Percentiles rank a stretch among this genome's conserved stretches.
Evolutionary conservation across 2,329 filamentous ascomycete species (phyloP).

Genomic region (Dothiorella sarmentorum): DNA sequence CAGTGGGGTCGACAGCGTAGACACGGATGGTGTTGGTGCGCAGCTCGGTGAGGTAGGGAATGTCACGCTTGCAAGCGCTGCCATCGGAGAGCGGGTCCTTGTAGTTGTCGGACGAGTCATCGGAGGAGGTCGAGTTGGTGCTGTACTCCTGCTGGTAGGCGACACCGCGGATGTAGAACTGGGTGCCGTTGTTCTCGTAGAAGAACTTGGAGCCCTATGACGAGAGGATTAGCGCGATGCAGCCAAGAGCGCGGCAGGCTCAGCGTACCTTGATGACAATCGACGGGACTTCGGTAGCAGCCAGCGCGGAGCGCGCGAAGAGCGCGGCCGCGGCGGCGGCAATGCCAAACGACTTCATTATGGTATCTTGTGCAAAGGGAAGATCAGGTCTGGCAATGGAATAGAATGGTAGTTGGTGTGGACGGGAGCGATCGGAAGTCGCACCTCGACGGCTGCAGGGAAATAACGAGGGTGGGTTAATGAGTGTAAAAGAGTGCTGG

Average conservation of each 20-base stretch:
- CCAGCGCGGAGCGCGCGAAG: constrained; percentile 47
- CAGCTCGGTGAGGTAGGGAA: constrained; percentile 74
- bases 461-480: constrained; percentile 15
- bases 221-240: constrained; percentile 20
- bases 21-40: constrained; percentile 92
- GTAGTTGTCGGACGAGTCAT: constrained; percentile 57
- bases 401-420: not conserved
- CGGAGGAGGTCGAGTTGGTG: constrained; percentile 52
- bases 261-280: constrained; percentile 65
- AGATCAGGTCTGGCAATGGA: not conserved
- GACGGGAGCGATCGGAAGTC: constrained; percentile 15
- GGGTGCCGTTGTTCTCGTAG: constrained; percentile 73
- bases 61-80: constrained; percentile 73
- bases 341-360: constrained; percentile 54
- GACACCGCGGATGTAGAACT: constrained; percentile 80
- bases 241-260: not conserved
- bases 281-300: constrained; percentile 59
- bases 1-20: constrained; percentile 81
- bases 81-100: constrained; percentile 77
- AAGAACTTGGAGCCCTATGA: constrained; percentile 78
- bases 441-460: not conserved
- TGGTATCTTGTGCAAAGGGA: constrained; percentile 26
- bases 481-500: constrained; percentile 17
- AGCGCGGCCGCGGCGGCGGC: constrained; percentile 53
- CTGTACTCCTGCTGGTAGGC: constrained; percentile 84